Evolutionary conservation across 805 yeast genomes (phyloP), one percentile per base, ranked within the genome.

Genomic region (Nakazawaea ishiwadae): DNA sequence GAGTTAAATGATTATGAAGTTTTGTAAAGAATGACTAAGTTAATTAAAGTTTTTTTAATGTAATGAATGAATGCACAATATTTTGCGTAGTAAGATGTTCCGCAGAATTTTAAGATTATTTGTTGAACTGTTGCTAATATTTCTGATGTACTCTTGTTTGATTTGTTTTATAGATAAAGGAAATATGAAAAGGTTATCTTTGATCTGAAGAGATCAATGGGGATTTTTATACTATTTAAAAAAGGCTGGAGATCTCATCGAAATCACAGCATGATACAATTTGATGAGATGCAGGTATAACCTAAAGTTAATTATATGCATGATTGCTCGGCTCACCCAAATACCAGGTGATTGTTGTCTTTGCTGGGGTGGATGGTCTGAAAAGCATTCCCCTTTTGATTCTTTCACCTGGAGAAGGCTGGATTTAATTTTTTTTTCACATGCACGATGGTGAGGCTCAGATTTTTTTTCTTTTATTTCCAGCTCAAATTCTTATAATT

Each of bases 171-270:
- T 23, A 10, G 26, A 23, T 8, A 12, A 27, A 3, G 24, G 11
- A 20, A 14, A 32, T 19, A 14, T 1, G 9, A 16, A 8, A 18
- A 14, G 16, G n/a, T 18, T 24, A 14, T 14, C 29, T 5, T 35
- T 35, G 39, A 35, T 35, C 39, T 16, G 18, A 24, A 31, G 39
- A 35, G 39, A 35, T 35, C 39, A 27, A 27, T 5, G 7, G 8
- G 11, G 17, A 24, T 10, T 14, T 35, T n/a, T 27, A 27, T 27
- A 28, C 15, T 4, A 26, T 5, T 11, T 18, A 11, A 26, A 19
- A 15, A 35, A 35, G 39, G 39, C 39, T 35, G 39, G 39, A 27
- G 20, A 35, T 35, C 16, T 24, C 30, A 3, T 16, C 3, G 4
- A 10, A n/a, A 7, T n/a, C n/a, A n/a, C n/a, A n/a, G n/a, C n/a